Conservation (phyloP, 2,329 filamentous ascomycete genomes). For the Diaporthe sp. region DNA sequence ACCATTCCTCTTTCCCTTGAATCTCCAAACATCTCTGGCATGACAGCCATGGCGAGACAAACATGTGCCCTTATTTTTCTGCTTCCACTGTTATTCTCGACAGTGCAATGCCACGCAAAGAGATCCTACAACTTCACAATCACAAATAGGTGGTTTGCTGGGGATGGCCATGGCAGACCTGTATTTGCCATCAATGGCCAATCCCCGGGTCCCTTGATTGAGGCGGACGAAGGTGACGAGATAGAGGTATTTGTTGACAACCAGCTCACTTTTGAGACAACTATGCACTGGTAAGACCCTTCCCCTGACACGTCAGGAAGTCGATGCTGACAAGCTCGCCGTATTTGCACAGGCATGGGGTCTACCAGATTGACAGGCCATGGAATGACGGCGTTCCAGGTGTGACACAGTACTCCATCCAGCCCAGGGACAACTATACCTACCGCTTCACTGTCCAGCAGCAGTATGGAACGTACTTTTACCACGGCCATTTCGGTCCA, state of each 20-base stretch:
- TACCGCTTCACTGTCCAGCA: conserved; percentile 42
- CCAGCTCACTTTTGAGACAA: conserved; percentile 41
- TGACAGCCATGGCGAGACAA: conserved; percentile 3
- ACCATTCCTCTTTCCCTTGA: not conserved
- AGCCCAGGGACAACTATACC: conserved; percentile 41
- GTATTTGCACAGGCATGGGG: conserved; percentile 38
- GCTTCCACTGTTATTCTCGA: conserved; percentile 26
- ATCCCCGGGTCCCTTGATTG: conserved; percentile 41
- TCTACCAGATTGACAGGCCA: conserved; percentile 43
- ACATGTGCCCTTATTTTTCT: not conserved
- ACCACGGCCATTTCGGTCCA: conserved; percentile 43
- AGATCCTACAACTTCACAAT: conserved; percentile 34
- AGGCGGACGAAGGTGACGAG: conserved; percentile 41
- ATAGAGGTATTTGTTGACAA: conserved; percentile 42
- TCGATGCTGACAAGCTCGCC: not conserved
- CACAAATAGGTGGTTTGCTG: conserved; percentile 12
- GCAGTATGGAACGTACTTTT: conserved; percentile 44
- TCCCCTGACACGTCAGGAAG: not conserved
- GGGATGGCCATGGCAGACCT: conserved; percentile 42
- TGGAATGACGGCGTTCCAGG: conserved; percentile 44
- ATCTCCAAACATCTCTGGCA: not conserved
- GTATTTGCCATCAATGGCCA: conserved; percentile 41
- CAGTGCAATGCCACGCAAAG: conserved; percentile 23
- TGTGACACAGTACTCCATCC: conserved; percentile 43
- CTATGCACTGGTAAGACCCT: conserved; percentile 41